These are phyloP conservation scores for Candida dendrica DNA, from an alignment of 805 yeast genomes.

Conservation along the genomic window DNA sequence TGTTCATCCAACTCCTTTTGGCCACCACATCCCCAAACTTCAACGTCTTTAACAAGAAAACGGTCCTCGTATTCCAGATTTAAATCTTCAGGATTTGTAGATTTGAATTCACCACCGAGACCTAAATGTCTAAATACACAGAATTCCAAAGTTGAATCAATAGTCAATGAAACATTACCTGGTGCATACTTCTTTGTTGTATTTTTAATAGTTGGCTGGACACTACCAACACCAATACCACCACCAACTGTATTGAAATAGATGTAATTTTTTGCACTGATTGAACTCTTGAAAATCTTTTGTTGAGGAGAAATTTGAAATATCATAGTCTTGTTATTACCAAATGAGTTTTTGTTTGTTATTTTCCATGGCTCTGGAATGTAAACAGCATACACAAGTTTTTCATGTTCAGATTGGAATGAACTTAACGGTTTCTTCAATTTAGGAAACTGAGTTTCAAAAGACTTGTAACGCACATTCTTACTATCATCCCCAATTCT, in stretches of 20 bases:
- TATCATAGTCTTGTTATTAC: conserved; percentile 48
- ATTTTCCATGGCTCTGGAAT: conserved; percentile 70
- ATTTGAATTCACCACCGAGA: conserved; percentile 40
- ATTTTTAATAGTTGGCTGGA: conserved; percentile 52
- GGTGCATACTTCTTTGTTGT: conserved; percentile 43
- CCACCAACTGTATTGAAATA: conserved; percentile 71
- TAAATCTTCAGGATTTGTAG: conserved; percentile 21
- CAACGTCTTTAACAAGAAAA: conserved; percentile 65
- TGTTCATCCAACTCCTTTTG: conserved; percentile 73
- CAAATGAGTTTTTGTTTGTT: conserved; percentile 68
- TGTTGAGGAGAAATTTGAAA: conserved; percentile 64
- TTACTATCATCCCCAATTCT: conserved; percentile 19
- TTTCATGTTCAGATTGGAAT: conserved; percentile 26
- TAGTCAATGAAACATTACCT: conserved; percentile 73
- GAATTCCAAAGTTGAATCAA: conserved; percentile 74
- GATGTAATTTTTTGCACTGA: conserved; percentile 31
- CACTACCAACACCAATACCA: conserved; percentile 78
- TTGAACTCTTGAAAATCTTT: conserved; percentile 38
- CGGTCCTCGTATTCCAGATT: conserved; percentile 54
- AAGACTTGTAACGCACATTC: conserved; percentile 42
- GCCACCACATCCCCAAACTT: conserved; percentile 90
- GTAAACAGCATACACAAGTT: conserved; percentile 56
- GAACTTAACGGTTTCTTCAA: conserved; percentile 22
- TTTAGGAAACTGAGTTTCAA: conserved; percentile 41
- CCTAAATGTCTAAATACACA: conserved; percentile 71